A percentile compares a stretch with the other conserved stretches of the same genome.
These are phyloP conservation scores for Westerdykella ornata DNA, from an alignment of 2,329 filamentous ascomycete genomes.

Conservation along the genomic window DNA sequence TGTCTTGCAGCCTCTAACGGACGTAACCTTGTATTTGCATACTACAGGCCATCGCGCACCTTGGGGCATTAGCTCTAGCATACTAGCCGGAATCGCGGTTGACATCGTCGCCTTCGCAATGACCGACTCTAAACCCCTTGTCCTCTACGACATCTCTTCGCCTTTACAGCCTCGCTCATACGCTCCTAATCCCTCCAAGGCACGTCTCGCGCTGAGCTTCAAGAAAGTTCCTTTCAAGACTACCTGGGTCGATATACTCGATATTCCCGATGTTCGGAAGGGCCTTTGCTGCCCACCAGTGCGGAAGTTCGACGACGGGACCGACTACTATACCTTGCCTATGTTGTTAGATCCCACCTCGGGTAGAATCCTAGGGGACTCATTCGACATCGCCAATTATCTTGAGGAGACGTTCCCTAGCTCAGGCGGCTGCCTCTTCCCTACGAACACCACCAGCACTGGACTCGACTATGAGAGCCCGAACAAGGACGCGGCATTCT, in stretches of 20 bases:
- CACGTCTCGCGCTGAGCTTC: slow-evolving; percentile 47
- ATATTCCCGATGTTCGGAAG: slow-evolving; percentile 47
- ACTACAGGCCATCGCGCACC: no score
- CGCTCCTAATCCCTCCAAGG: slow-evolving; percentile 48
- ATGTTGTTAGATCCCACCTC: slow-evolving; percentile 47
- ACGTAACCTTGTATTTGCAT: no score
- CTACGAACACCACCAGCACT: slow-evolving; percentile 24
- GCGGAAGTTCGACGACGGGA: slow-evolving; percentile 52
- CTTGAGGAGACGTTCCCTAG: slow-evolving; percentile 49
- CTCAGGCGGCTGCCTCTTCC: slow-evolving; percentile 47
- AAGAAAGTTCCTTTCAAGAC: slow-evolving; percentile 46
- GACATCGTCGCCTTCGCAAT: slow-evolving; percentile 11
- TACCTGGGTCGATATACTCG: slow-evolving; percentile 48
- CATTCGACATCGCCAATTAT: slow-evolving; percentile 59
- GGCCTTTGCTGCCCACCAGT: slow-evolving; percentile 44
- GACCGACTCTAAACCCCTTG: slow-evolving; percentile 24
- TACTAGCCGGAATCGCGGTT: no score
- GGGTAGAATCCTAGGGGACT: slow-evolving; percentile 49
- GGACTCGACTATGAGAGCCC: slow-evolving; percentile 39
- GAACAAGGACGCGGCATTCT: slow-evolving; percentile 19
- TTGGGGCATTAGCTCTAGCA: no score
- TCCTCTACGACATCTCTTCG: slow-evolving; percentile 47
- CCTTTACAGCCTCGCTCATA: slow-evolving; percentile 36
- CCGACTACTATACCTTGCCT: slow-evolving; percentile 56
- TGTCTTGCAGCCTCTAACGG: no score